phyloP scores from a whole-genome alignment of 192 early-diverging fungal genomes.

The Spinellus fusiger region DNA sequence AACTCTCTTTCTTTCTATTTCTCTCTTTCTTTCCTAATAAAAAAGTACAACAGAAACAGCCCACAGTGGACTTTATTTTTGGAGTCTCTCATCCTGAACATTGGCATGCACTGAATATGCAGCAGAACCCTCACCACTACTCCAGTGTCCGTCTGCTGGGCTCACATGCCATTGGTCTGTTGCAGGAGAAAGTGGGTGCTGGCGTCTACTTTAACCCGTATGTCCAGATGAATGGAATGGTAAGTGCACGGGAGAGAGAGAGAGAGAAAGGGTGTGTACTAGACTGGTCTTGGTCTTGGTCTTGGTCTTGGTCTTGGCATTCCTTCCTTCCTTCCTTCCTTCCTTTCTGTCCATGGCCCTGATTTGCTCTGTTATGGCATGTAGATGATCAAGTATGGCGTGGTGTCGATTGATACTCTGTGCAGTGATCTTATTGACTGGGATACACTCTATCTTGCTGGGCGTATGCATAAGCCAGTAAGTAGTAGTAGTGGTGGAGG shows the following conservation, averaged over 20 bases:
- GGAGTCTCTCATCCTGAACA: conserved; percentile 91
- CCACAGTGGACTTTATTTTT: conserved; percentile 95
- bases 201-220: conserved; percentile 96
- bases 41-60: conserved; percentile 39
- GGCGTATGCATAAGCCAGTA: conserved; percentile 96
- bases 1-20: conserved; percentile 7
- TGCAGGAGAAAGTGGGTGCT: conserved; percentile 85
- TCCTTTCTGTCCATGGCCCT: neutral
- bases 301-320: neutral
- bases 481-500: conserved; percentile 1
- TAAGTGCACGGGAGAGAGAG: no score
- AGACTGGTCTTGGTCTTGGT: no score
- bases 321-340: conserved; percentile 8
- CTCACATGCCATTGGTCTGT: conserved; percentile 56
- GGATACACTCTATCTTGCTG: conserved; percentile 93
- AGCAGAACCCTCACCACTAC: conserved; percentile 90
- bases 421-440: conserved; percentile 88
- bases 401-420: conserved; percentile 84
- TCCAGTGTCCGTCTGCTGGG: conserved; percentile 76
- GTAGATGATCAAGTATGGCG: conserved; percentile 91
- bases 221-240: conserved; percentile 79
- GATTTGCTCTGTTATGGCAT: neutral
- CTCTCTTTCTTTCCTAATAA: neutral
- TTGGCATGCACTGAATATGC: conserved; percentile 96
- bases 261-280: no score